Evolutionary conservation across 345 rosid genomes (phyloP), one percentile per base, ranked within the genome.

Genomic region (Citrus trifoliata): DNA sequence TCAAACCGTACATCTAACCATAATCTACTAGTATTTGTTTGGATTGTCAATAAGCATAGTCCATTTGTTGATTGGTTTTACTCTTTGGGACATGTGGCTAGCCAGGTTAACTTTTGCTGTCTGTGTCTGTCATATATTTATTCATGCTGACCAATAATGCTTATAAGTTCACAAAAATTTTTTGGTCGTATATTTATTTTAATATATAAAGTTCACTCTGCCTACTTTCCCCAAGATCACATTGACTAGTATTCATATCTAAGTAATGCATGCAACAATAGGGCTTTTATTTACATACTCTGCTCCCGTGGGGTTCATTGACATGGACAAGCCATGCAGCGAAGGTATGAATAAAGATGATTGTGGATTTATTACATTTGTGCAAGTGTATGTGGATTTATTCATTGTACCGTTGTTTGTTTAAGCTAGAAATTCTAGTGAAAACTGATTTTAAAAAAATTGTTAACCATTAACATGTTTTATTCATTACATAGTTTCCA

Each of bases 401-500:
- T 51, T 51, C 27, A 21, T 37, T 22, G 10, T n/a, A 30, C 7
- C 13, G 1, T 22, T 68, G 60, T 51, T 46, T 48, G 19, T 42
- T 27, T 70, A 70, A 51, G 19, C 16, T 70, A 24, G 18, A 27
- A 70, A 9, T 13, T 24, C 7, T 7, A 74, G 8, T n/a, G 9
- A 5, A 14, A 24, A 24, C 32, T 27, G 64, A 76, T 32, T 14
- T 33, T 24, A 79, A 37, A 73, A 73, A 69, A 69, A 25, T 25
- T 37, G 67, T 37, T 71, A 66, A 66, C 74, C 35, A 56, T 71
- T 25, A 53, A 24, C 14, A 14, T 10, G 8, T 13, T 19, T 75
- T 53, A 55, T 14, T 78, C 76, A 42, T 60, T 10, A 16, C 67
- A 78, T 72, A 94, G 93, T 86, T 85, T 77, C 88, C 87, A 80